A percentile compares a stretch with the other conserved stretches of the same genome.
Evolutionary conservation across 1,284 basidiomycete species (phyloP).

Genomic region (Phlebopus sp.): DNA sequence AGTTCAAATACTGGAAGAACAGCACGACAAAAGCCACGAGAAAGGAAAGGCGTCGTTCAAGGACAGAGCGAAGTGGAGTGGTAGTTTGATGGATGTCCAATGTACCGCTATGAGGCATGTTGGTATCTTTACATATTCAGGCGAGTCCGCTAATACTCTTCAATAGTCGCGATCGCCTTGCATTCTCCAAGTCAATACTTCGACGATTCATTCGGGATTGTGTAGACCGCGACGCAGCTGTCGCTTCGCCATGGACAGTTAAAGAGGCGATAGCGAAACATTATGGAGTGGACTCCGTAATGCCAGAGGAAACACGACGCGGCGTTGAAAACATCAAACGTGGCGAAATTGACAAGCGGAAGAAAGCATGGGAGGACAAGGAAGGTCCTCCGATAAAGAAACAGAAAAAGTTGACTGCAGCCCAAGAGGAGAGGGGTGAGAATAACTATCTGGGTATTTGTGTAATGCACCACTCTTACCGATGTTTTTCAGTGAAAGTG

Average conservation of each 20-base stretch:
- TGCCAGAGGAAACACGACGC: slow-evolving; percentile 81
- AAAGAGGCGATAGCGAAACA: slow-evolving; percentile 80
- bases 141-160: slow-evolving; percentile 5
- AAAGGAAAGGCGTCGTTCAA: slow-evolving; percentile 52
- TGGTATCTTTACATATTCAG: slow-evolving; percentile 5
- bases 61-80: slow-evolving; percentile 57
- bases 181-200: slow-evolving; percentile 95
- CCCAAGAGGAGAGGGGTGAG: slow-evolving; percentile 71
- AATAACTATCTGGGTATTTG: slow-evolving; percentile 5
- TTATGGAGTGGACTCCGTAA: slow-evolving; percentile 81
- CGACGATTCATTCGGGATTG: slow-evolving; percentile 95
- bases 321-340: slow-evolving; percentile 80
- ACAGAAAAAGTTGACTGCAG: slow-evolving; percentile 70
- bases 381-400: slow-evolving; percentile 77
- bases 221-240: slow-evolving; percentile 84
- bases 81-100: slow-evolving; percentile 77
- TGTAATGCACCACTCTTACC: slow-evolving; percentile 11
- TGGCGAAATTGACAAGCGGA: slow-evolving; percentile 85
- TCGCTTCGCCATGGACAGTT: slow-evolving; percentile 94
- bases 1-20: slow-evolving; percentile 79
- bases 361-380: slow-evolving; percentile 85
- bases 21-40: slow-evolving; percentile 64
- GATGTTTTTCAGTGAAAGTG: slow-evolving; percentile 32
- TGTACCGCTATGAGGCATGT: slow-evolving; percentile 77
- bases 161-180: slow-evolving; percentile 84